Percentiles rank a stretch among this genome's conserved stretches.
Conservation (phyloP, 108 stramenopile genomes). For the Cyclotella atomus region DNA sequence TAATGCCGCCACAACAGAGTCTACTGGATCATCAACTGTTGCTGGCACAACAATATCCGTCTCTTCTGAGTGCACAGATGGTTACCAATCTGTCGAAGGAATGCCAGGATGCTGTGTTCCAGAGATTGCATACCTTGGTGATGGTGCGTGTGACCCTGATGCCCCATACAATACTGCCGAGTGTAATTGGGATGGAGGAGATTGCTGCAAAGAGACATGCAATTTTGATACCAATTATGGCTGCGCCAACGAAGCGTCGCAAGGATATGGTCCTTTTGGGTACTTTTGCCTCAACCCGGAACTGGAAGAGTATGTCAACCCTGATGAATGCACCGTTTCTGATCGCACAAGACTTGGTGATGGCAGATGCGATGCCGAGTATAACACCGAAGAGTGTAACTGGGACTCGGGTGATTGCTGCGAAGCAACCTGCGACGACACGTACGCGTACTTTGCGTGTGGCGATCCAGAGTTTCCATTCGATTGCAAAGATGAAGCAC, state of each 20-base stretch:
- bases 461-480: conserved; percentile 37
- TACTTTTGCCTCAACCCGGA: conserved; percentile 45
- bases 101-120: conserved; percentile 47
- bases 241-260: conserved; percentile 28
- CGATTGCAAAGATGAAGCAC: conserved; percentile 43
- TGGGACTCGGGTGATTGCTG: conserved; percentile 52
- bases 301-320: conserved; percentile 35
- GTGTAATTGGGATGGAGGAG: conserved; percentile 88
- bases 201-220: conserved; percentile 89
- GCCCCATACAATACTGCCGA: conserved; percentile 88
- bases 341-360: conserved; percentile 49
- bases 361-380: conserved; percentile 48
- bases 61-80: conserved; percentile 27
- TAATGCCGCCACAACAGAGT: neutral
- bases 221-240: conserved; percentile 29
- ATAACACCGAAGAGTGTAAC: conserved; percentile 51
- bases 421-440: conserved; percentile 32
- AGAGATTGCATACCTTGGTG: conserved; percentile 46
- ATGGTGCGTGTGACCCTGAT: conserved; percentile 56
- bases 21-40: too few relatives aligned
- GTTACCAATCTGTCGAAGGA: conserved; percentile 29
- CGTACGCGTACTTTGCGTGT: conserved; percentile 43
- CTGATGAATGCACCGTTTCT: conserved; percentile 38
- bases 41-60: neutral
- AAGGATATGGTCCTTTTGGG: conserved; percentile 52